A percentile compares a stretch with the other conserved stretches of the same genome.
Conservation (phyloP, 2,329 filamentous ascomycete genomes). For the Clathrospora elynae region DNA sequence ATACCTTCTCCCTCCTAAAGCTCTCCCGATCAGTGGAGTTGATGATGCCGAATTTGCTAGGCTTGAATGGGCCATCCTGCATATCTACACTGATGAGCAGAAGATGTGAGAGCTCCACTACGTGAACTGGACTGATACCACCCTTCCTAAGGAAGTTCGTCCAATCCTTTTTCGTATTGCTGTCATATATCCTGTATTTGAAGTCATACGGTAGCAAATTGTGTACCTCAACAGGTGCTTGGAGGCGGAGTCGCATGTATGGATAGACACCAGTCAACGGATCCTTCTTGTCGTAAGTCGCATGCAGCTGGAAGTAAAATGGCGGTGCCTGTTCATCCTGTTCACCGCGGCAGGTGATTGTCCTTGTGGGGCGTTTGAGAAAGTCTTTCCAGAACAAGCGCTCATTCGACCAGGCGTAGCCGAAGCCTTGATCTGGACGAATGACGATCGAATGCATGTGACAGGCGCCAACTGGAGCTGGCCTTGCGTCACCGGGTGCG, state of each 20-base stretch:
- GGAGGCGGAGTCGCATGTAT: constrained; percentile 91
- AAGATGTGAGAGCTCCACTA: constrained; percentile 93
- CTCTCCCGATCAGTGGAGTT: constrained; percentile 87
- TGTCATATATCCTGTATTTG: constrained; percentile 99
- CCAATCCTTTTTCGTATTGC: constrained; percentile 98
- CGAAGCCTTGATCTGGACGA: constrained; percentile 92
- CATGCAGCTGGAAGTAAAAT: constrained; percentile 96
- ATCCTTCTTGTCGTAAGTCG: constrained; percentile 80
- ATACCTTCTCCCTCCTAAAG: constrained; percentile 78
- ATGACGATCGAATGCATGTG: constrained; percentile 88
- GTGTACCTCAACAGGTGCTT: constrained; percentile 90
- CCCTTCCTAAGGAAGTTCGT: constrained; percentile 97
- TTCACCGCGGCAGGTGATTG: constrained; percentile 86
- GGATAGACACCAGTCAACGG: constrained; percentile 86
- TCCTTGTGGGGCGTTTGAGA: constrained; percentile 80
- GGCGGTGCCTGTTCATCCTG: constrained; percentile 75
- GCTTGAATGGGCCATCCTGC: constrained; percentile 92
- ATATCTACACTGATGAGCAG: constrained; percentile 92
- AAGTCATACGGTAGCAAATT: constrained; percentile 97
- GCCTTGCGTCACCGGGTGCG: constrained; percentile 83
- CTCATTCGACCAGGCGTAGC: constrained; percentile 92
- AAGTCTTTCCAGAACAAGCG: constrained; percentile 92
- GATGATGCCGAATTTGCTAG: constrained; percentile 96
- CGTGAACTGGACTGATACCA: constrained; percentile 94
- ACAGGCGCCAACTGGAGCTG: constrained; percentile 88